phyloP scores from a whole-genome alignment of 352 stramenopile species.

The Pythium monospermum region DNA sequence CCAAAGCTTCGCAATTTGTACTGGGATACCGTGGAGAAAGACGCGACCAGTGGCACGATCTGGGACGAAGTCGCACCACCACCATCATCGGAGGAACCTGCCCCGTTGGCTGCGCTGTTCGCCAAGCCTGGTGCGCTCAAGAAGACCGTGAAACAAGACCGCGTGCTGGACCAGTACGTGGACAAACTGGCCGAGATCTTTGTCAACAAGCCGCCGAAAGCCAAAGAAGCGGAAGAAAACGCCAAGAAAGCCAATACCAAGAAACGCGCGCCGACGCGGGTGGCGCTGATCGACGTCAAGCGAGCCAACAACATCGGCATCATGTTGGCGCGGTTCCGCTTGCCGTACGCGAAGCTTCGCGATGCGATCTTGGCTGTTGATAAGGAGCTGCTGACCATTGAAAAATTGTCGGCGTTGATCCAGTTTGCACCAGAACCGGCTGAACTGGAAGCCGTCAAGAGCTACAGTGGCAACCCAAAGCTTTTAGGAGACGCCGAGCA shows the following conservation, averaged over 20 bases:
- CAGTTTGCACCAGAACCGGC: slow-evolving; percentile 85
- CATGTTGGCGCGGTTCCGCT: slow-evolving; percentile 93
- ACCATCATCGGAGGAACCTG: slow-evolving; percentile 1
- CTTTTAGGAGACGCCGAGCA: slow-evolving; percentile 85
- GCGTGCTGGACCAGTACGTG: slow-evolving; percentile 60
- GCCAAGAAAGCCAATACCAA: slow-evolving; percentile 46
- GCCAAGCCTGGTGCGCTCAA: no score
- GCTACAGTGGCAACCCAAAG: slow-evolving; percentile 86
- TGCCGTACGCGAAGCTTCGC: slow-evolving; percentile 87
- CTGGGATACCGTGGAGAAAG: slow-evolving; percentile 68
- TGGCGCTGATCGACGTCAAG: slow-evolving; percentile 94
- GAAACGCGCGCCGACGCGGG: slow-evolving; percentile 60
- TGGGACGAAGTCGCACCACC: slow-evolving; percentile 52
- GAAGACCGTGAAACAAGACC: slow-evolving; percentile 41
- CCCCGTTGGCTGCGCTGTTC: slow-evolving; percentile 37
- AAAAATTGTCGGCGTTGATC: slow-evolving; percentile 86
- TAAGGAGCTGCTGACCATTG: slow-evolving; percentile 57
- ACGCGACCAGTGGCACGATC: slow-evolving; percentile 55
- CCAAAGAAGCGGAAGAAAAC: slow-evolving; percentile 37
- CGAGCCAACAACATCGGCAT: slow-evolving; percentile 98
- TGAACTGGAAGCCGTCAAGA: slow-evolving; percentile 89
- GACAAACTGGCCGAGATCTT: slow-evolving; percentile 69
- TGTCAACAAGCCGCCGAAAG: slow-evolving; percentile 71
- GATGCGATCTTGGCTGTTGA: slow-evolving; percentile 82
- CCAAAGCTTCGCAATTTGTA: slow-evolving; percentile 82